These are phyloP conservation scores for Beverwykella pulmonaria DNA, from an alignment of 495 filamentous ascomycete species.

Conservation along the genomic window DNA sequence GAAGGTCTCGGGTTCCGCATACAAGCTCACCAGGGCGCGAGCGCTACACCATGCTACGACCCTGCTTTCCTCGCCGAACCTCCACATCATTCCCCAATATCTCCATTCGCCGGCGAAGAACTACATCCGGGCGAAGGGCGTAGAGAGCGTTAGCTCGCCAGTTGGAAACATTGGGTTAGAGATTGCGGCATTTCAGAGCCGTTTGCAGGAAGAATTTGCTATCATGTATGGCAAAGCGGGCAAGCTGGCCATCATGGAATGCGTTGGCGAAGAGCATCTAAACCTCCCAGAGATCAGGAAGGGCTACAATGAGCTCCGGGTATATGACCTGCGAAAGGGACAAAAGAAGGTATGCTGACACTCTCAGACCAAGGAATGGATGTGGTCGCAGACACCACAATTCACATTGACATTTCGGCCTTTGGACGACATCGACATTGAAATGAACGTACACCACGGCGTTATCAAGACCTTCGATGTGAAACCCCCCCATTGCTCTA, in stretches of 20 bases:
- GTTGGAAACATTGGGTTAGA: slow-evolving; percentile 70
- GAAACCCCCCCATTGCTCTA: background rate
- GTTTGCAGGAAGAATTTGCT: slow-evolving; percentile 51
- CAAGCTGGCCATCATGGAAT: slow-evolving; percentile 46
- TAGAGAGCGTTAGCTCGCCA: slow-evolving; percentile 88
- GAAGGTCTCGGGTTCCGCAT: slow-evolving; percentile 91
- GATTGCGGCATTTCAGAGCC: slow-evolving; percentile 40
- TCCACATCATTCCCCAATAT: slow-evolving; percentile 65
- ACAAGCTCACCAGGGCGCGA: slow-evolving; percentile 78
- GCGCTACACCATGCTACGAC: slow-evolving; percentile 92
- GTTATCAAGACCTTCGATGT: slow-evolving; percentile 36
- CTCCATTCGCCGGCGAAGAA: slow-evolving; percentile 72
- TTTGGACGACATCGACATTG: background rate
- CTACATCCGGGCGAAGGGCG: slow-evolving; percentile 78
- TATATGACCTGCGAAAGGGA: slow-evolving; percentile 25
- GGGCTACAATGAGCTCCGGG: slow-evolving; percentile 65
- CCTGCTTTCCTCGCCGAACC: slow-evolving; percentile 69
- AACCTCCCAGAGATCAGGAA: slow-evolving; percentile 56
- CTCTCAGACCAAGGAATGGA: slow-evolving; percentile 69
- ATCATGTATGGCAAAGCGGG: slow-evolving; percentile 54
- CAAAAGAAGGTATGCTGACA: slow-evolving; percentile 5
- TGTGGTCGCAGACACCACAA: slow-evolving; percentile 80
- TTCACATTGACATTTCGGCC: slow-evolving; percentile 55
- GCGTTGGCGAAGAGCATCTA: slow-evolving; percentile 54
- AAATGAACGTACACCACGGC: slow-evolving; percentile 33